Percentiles rank a stretch among this genome's conserved stretches.
Conservation (phyloP, 2,329 filamentous ascomycete genomes). For the Pseudogymnoascus sp. region DNA sequence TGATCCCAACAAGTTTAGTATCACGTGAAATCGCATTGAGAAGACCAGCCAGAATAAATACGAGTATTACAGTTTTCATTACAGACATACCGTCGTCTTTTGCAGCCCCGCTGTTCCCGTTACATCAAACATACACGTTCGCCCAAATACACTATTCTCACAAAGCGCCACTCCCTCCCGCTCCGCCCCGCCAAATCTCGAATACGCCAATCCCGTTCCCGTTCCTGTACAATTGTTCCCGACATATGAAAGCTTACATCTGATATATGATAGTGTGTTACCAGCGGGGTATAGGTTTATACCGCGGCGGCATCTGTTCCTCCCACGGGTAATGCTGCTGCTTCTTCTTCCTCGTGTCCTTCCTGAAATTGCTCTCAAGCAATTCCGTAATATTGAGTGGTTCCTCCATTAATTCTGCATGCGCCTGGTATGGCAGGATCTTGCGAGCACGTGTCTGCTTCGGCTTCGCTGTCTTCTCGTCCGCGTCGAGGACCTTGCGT, state of each 20-base stretch:
- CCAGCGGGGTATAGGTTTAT: not conserved
- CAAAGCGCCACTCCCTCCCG: not conserved
- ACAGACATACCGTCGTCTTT: constrained; percentile 6
- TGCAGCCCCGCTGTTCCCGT: not conserved
- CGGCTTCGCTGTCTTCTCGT: constrained; percentile 11
- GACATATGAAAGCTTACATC: constrained; percentile 5
- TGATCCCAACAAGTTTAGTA: not conserved
- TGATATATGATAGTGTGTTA: constrained; percentile 5
- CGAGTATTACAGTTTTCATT: constrained; percentile 6
- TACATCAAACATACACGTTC: not conserved
- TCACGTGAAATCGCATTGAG: not conserved
- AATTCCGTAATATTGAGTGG: constrained; percentile 18
- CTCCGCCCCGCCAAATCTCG: not conserved
- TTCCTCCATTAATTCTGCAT: constrained; percentile 20
- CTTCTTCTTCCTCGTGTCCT: constrained; percentile 3
- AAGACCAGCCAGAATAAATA: not conserved
- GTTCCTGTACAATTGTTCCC: not conserved
- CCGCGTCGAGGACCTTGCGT: not conserved
- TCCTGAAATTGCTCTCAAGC: constrained; percentile 17
- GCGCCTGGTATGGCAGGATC: constrained; percentile 20
- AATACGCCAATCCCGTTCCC: constrained; percentile 2
- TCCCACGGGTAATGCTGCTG: constrained; percentile 14
- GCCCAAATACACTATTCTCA: not conserved
- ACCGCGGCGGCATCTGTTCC: constrained; percentile 11
- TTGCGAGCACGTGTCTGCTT: constrained; percentile 15